Base-by-base conservation (phyloP, 1,284 basidiomycete species). In the Cryptococcus floricola region DNA sequence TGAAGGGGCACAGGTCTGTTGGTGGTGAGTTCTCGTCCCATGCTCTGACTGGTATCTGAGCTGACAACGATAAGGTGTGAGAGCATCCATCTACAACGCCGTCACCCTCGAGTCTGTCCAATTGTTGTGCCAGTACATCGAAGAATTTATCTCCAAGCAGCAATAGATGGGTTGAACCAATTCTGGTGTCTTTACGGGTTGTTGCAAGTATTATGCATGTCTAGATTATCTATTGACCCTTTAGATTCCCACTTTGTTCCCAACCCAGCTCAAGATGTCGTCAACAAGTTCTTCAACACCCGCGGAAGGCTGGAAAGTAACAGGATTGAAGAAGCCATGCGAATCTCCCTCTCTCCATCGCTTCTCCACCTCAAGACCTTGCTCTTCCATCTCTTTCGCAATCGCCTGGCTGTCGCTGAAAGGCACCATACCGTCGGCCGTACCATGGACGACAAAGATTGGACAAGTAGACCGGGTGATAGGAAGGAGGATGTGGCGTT, bases 31-130 rank as follows among this genome's bases (percentile, higher is more conserved):
- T 23, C 23, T 23, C 23, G 2, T 23, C 23, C 23, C 23, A 23
- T 23, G 23, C 23, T 2, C 23, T 3, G 23, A 23, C 2, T 3
- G 23, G 23, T 23, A 23, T 23, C 23, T 34, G 10, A 12, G 44
- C 31, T 53, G 28, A 53, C 16, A 49, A 48, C 42, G 9, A n/a
- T 27, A 27, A 85, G 88, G 94, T 14, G 87, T 96, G 55, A 87
- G 96, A 16, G 85, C 89, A 4, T 96, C 92, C 18, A 79, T 98
- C 6, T 99, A 99, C 80, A 99, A 99, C 63, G 94, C 95, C 9
- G 82, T 98, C 59, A 88, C 88, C 1, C 85, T 93, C 62, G 86
- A 90, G 57, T 84, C 91, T 61, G 80, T 82, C 4, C 60, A 79
- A 58, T 71, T 67, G 16, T 65, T 83, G 27, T 78, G 77, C 48